Evolutionary conservation across 2,329 filamentous ascomycete species (phyloP), one percentile per base, ranked within the genome.

Genomic region (Chalaropsis ovoidea): DNA sequence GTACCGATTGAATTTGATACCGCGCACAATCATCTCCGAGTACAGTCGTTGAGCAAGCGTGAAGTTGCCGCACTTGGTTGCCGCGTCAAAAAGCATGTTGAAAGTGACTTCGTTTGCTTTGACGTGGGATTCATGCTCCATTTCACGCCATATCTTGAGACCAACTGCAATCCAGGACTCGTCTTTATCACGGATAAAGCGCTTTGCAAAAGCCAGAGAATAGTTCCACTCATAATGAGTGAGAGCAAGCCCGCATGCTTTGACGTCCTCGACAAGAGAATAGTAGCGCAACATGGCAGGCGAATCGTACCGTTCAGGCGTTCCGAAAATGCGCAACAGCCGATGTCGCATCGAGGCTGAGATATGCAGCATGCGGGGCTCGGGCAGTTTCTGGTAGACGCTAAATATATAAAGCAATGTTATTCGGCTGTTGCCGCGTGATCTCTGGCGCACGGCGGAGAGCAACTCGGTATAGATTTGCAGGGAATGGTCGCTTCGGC

Each of bases 51-150:
- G 89, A 2, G 91, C 92, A 24, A 97, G 82, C 0, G 80, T 79
- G 69, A 88, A 95, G 72, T 95, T 94, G 47, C 89, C 88, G 0
- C 90, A 85, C 74, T 94, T 95, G 70, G 90, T 84, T 0, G 94
- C 90, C 11, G 90, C 82, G 72, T 96, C 89, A 70, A 96, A 96
- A 13, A 99, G 81, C 60, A 96, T 88, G 72, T 94, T 96, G 75
- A 99, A 95, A 0, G 93, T 95, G n/a, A 91, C 86, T 61, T 84
- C 80, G 70, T 88, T 88, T 43, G 82, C 86, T 69, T 77, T 76
- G 15, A 90, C 74, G 0, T 82, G 81, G 1, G 86, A 85, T 3
- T 84, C 77, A 60, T 82, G 80, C 74, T 99, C 94, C 91, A 97
- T 97, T 71, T 94, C 86, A 69, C 83, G 85, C 92, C 93, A 99